Evolutionary conservation across 1,284 basidiomycete species (phyloP), one percentile per base, ranked within the genome.

Genomic region (Irpex rosettiformis): DNA sequence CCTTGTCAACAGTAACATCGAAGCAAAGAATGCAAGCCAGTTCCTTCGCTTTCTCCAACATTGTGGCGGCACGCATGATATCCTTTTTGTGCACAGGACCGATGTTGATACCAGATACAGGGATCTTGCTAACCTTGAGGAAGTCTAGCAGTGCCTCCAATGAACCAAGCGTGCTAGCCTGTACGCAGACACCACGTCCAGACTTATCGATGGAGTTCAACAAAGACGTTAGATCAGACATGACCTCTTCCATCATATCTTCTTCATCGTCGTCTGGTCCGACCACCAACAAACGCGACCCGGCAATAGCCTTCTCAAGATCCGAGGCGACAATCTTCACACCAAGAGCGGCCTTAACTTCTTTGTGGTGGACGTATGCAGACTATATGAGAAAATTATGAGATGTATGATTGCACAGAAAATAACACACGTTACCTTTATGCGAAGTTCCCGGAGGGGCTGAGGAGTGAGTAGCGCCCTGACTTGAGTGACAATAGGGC

Each of bases 251-350:
- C 73, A 88, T 91, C 57, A 98, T 77, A 52, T 95, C 93, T 59
- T 98, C 96, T 71, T 98, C 96, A 65, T 98, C 95, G 67, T 98
- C 96, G 68, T 98, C 94, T 56, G 94, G 92, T 13, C 94, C 91
- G 58, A 90, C 85, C 42, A 99, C 93, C 49, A 98, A 84, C 60
- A 99, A 77, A 13, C 95, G 88, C 49, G 96, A 98, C 71, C 97
- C 97, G 60, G 96, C 96, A 63, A 99, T 97, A n/a, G 97, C 96
- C 75, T 98, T 98, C 69, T 99, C 97, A 28, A 99, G 85, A 72
- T 98, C 96, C 1, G 96, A 91, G 0, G 94, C 97, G 27, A 90
- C 85, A 65, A 99, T 89, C 80, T 99, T 99, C 73, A 99, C 92
- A 76, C 97, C 97, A 56, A 98, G 81, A 3, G 97, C 96, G 3